These are phyloP conservation scores for Gaeumannomyces tritici DNA, from an alignment of 2,329 filamentous ascomycete species.

Conservation along the genomic window DNA sequence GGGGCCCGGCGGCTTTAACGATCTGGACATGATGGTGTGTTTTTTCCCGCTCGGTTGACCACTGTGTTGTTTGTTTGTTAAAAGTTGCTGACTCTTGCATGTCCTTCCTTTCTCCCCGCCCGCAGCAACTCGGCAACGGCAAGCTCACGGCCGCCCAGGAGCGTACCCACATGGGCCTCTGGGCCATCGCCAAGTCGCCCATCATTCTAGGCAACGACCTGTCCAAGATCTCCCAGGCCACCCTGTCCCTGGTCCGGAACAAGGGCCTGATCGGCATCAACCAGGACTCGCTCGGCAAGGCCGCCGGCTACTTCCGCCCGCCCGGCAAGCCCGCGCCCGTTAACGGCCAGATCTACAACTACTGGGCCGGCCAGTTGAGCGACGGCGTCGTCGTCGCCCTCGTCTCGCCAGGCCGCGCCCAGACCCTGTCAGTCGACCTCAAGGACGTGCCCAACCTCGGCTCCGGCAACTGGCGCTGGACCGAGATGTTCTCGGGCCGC, in stretches of 20 bases:
- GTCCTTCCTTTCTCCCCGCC: no score
- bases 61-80: no score
- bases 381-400: slow-evolving; percentile 26
- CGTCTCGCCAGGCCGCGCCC: slow-evolving; percentile 23
- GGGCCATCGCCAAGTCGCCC: slow-evolving; percentile 18
- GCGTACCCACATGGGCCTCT: slow-evolving; percentile 17
- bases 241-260: slow-evolving; percentile 13
- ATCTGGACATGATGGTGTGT: slow-evolving; percentile 17
- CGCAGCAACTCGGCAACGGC: slow-evolving; percentile 11
- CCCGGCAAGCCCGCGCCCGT: slow-evolving; percentile 24
- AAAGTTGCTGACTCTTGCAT: not conserved
- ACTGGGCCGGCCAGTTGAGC: slow-evolving; percentile 27
- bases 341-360: slow-evolving; percentile 29
- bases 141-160: slow-evolving; percentile 12
- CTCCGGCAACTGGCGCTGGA: slow-evolving; percentile 29
- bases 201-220: slow-evolving; percentile 16
- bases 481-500: slow-evolving; percentile 16
- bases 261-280: slow-evolving; percentile 17
- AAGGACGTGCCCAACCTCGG: slow-evolving; percentile 28
- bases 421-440: slow-evolving; percentile 33
- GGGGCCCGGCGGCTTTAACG: slow-evolving; percentile 18
- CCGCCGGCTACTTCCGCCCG: slow-evolving; percentile 14
- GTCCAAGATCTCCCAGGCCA: slow-evolving; percentile 11
- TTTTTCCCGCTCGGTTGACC: no score
- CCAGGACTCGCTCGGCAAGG: slow-evolving; percentile 15